Evolutionary conservation across 2,329 filamentous ascomycete genomes (phyloP), one percentile per base, ranked within the genome.

Genomic region (Cadophora malorum): DNA sequence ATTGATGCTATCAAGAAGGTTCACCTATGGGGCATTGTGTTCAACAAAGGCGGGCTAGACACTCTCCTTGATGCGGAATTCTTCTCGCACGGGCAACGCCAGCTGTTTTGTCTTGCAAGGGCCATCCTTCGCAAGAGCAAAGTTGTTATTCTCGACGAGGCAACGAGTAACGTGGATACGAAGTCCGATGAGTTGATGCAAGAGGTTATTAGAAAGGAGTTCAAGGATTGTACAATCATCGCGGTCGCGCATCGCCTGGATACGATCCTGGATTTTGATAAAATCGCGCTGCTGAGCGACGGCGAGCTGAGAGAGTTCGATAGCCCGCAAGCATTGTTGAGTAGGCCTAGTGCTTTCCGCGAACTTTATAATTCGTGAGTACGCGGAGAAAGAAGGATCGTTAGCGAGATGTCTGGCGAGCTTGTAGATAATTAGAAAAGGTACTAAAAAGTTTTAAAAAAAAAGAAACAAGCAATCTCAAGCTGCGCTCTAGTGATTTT

Each of bases 281-380:
- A 74, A 25, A 77, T 84, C 63, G 78, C 79, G 5, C 78, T 84
- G 16, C 78, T 70, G 67, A 65, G 63, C 31, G 67, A 41, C n/a
- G 81, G 87, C 71, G 89, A 97, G 28, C 85, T 94, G 19, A 93
- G 97, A 80, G 97, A 83, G 86, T 73, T 65, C 65, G 59, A 68
- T 65, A 16, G 10, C 21, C 56, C 56, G 21, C 21, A 41, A 19
- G 56, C 21, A 21, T 45, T 41, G 21, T 19, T 59, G 12, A 23
- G 21, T 16, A 25, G 56, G 35, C 21, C 33, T 16, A 45, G 56
- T 21, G 33, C 56, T 16, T 59, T 59, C 14, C 38, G 35, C 10
- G 33, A 41, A 1, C 21, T 59, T 3, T 59, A 41, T 38, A 28
- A 58, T 3, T 38, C 55, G n/a, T 59, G 35, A 38, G 21, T 14